Base-by-base conservation (phyloP, 352 stramenopile species). In the Phytophthora sansomeana region DNA sequence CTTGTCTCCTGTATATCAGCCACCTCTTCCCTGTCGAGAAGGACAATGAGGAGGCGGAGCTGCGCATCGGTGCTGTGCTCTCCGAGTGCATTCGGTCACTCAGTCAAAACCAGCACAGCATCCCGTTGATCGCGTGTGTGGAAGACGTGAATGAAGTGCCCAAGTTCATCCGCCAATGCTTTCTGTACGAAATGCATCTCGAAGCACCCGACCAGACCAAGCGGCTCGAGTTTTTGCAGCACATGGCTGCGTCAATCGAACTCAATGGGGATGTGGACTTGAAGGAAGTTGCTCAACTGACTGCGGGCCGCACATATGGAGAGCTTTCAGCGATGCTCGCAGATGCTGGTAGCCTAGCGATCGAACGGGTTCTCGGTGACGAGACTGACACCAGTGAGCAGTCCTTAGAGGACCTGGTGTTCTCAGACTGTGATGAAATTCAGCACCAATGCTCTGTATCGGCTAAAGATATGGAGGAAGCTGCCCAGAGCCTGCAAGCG, bases 1-100 rank as follows among this genome's bases (percentile, higher is more conserved):
- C 84, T 1, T 94, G 88, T 50, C 54, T 96, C 14, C 69, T 95
- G n/a, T 95, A 93, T 59, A 85, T 95, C 38, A 89, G 84, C 42
- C 85, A 78, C 48, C 79, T 94, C 56, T 96, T 94, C 52, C 69
- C 80, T 6, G 70, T 92, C 21, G 83, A 93, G 32, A 91, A 93
- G 43, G 75, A 91, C 36, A 87, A 94, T 48, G 84, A 96, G 55
- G 85, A 95, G 48, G 72, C 83, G 0, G 78, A 91, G 48, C 47
- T 93, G 32, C 81, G 80, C 9, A 77, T 94, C 29, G 75, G 84
- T 2, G 78, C 80, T 4, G 80, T 85, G 13, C 60, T 96, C 11
- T 78, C 79, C 6, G 83, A 92, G 58, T 92, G 84, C 35, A 80
- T 94, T 43, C 77, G 74, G 11, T 78, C 58, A 28, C 67, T 92